Base-by-base conservation (phyloP, 192 early-diverging fungal genomes). In the Coemansia sp. region DNA sequence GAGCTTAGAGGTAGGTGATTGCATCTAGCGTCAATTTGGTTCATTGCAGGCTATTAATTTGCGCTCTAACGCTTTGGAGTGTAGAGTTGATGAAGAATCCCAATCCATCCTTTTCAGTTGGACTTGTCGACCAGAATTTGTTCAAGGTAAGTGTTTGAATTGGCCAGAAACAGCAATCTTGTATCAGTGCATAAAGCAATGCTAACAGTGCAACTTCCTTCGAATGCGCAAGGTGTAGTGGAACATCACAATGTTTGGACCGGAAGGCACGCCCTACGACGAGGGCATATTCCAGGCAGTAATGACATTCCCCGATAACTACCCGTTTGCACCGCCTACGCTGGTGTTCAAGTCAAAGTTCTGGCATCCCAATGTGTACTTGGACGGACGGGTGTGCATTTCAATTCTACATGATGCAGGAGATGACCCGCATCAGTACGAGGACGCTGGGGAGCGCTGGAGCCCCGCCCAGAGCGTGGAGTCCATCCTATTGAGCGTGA, bases 361-460 rank as follows among this genome's bases (percentile, higher is more conserved):
- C 68, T 95, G 90, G 85, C 96, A 98, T 65, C 96, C 96, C 32
- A 98, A 92, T 70, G 88, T 97, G 5, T 95, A 96, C 71, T 78
- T 83, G 10, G 83, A 93, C 72, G 97, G 97, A 14, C 84, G 86
- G 22, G 94, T 98, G 15, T 97, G 95, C 73, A 97, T 98, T 52
- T 93, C 92, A n/a, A 98, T 98, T 67, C 75, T 98, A 68, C 87
- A 90, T 53, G 84, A 82, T 29, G 84, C 88, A 17, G 91, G 87
- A n/a, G 90, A 94, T 18, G 95, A 98, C 77, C 85, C 86, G 63
- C 95, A 83, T 60, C 94, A 94, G 0, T 98, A 98, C 70, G 95
- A 97, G 66, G 70, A 87, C 48, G 86, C 93, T 3, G 81, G 82
- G 35, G 96, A 98, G 70, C 85, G 96, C 60, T 98, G 96, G 96